These are phyloP conservation scores for Picochlorum sp. DNA, from an alignment of 139 green algal species.

Conservation along the genomic window DNA sequence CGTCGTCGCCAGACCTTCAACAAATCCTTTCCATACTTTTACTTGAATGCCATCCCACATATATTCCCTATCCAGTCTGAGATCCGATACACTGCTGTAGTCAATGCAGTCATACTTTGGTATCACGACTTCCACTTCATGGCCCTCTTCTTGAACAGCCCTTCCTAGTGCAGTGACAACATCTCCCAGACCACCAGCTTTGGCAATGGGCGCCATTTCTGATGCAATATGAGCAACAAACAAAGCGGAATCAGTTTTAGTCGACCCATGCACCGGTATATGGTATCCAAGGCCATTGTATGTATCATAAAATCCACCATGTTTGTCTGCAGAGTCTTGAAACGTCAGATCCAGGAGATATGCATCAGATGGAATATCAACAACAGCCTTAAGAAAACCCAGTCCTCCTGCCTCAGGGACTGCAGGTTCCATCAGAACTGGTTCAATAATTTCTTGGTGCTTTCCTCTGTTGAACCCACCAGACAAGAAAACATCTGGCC, in stretches of 20 bases:
- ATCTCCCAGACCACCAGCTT: constrained; percentile 91
- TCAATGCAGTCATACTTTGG: constrained; percentile 94
- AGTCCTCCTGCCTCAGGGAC: constrained; percentile 15
- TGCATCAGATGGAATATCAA: constrained; percentile 64
- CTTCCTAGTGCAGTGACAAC: constrained; percentile 82
- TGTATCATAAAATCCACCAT: constrained; percentile 78
- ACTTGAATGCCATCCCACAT: constrained; percentile 38
- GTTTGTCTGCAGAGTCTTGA: constrained; percentile 45
- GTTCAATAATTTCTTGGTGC: constrained; percentile 32
- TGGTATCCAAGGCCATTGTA: constrained; percentile 92
- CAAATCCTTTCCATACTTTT: constrained; percentile 54
- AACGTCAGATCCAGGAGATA: constrained; percentile 86
- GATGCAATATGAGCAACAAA: constrained; percentile 85
- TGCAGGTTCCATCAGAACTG: constrained; percentile 40
- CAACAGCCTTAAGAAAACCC: background rate
- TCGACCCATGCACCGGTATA: constrained; percentile 37
- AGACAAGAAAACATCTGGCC: constrained; percentile 65
- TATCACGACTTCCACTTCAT: constrained; percentile 73
- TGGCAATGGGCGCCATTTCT: constrained; percentile 98
- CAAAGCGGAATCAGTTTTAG: constrained; percentile 33
- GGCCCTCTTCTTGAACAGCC: constrained; percentile 51
- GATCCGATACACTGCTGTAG: constrained; percentile 41
- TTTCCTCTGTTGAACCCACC: constrained; percentile 76
- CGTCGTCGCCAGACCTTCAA: constrained; percentile 50
- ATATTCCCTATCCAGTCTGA: constrained; percentile 57